These are phyloP conservation scores for Neocucurbitaria cava DNA, from an alignment of 2,329 filamentous ascomycete species.

Conservation along the genomic window DNA sequence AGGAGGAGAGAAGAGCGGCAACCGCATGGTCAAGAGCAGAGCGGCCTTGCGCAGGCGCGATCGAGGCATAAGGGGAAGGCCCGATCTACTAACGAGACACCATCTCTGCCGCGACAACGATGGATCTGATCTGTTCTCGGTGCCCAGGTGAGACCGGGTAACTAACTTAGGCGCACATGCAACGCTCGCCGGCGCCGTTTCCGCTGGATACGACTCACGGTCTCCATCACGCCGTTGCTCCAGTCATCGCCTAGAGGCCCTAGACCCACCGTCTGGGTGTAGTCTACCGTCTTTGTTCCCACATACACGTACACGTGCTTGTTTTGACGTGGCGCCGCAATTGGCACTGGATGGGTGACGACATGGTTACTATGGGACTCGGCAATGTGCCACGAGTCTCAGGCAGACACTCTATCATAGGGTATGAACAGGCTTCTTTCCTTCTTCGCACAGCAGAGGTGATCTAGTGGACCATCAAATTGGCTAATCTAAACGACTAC, in stretches of 20 bases:
- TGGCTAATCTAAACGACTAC: not conserved
- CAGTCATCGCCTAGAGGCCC: too few relatives aligned
- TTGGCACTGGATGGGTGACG: not conserved
- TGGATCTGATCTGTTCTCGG: not conserved
- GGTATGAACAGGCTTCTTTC: not conserved
- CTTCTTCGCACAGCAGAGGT: not conserved
- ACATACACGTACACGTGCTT: not conserved
- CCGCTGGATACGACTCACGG: not conserved
- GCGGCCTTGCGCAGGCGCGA: not conserved
- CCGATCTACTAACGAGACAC: not conserved
- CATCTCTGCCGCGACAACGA: slow-evolving; percentile 1
- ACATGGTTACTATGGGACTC: not conserved
- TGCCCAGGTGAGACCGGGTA: not conserved
- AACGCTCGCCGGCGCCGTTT: not conserved
- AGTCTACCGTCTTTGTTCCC: too few relatives aligned
- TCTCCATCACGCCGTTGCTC: too few relatives aligned
- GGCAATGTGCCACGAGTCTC: not conserved
- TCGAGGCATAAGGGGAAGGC: too few relatives aligned
- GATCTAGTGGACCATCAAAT: not conserved
- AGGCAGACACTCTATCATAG: not conserved
- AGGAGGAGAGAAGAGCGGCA: not conserved
- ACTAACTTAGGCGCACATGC: not conserved
- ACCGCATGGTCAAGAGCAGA: slow-evolving; percentile 5
- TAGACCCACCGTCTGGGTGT: too few relatives aligned
- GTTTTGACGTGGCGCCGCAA: not conserved